Conservation (phyloP, 768 basidiomycete species). For the Rhizopogon vulgaris region DNA sequence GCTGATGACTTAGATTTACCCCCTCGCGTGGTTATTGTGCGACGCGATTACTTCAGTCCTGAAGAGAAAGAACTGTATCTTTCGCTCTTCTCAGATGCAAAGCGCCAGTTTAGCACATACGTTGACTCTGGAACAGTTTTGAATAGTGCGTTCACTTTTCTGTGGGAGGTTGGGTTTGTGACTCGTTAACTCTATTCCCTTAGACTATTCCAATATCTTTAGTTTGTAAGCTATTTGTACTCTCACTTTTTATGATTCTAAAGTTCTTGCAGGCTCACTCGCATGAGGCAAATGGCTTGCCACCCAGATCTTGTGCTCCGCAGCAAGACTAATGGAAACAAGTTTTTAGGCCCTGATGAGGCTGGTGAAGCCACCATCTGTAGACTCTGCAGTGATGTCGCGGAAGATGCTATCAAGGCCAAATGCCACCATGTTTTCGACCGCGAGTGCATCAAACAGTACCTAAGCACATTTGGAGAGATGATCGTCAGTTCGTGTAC, state of each 20-base stretch:
- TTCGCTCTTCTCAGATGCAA: slow-evolving; percentile 88
- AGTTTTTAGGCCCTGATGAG: slow-evolving; percentile 51
- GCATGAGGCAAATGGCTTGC: slow-evolving; percentile 95
- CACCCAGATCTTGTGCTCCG: slow-evolving; percentile 91
- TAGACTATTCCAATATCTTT: slow-evolving; percentile 89
- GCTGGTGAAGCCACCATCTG: slow-evolving; percentile 79
- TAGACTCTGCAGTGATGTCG: slow-evolving; percentile 92
- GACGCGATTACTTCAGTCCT: slow-evolving; percentile 88
- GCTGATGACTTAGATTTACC: slow-evolving; percentile 96
- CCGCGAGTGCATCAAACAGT: slow-evolving; percentile 92
- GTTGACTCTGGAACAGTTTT: slow-evolving; percentile 85
- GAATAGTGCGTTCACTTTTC: slow-evolving; percentile 61
- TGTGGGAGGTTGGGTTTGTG: slow-evolving; percentile 1
- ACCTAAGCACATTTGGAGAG: slow-evolving; percentile 72
- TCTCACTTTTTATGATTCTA: neutral
- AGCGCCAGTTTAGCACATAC: slow-evolving; percentile 87
- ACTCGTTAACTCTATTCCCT: neutral
- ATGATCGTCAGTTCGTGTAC: slow-evolving; percentile 39
- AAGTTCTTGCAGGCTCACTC: slow-evolving; percentile 61
- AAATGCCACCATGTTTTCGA: slow-evolving; percentile 94
- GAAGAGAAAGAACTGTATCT: slow-evolving; percentile 96
- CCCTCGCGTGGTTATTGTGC: slow-evolving; percentile 83
- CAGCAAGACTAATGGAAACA: slow-evolving; percentile 69
- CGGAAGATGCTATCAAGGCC: slow-evolving; percentile 94
- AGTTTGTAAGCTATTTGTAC: slow-evolving; percentile 47